Base-by-base conservation (phyloP, 192 early-diverging fungal genomes). In the Blastocladiella britannica region DNA sequence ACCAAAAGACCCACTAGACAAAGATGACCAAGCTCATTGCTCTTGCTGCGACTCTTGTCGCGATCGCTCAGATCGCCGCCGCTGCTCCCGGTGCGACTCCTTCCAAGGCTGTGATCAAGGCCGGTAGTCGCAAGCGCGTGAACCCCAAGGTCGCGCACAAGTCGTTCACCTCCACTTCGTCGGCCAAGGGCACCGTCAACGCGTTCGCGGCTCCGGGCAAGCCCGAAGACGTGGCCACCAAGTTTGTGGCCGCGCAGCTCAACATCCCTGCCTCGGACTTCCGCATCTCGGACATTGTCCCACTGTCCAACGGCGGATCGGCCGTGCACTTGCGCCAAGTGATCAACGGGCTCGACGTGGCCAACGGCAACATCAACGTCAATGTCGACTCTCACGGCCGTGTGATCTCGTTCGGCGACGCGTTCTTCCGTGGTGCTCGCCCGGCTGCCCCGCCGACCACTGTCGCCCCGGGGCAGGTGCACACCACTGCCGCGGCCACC, bases 321-420 rank as follows among this genome's bases (percentile, higher is more conserved):
- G 89, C 92, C 64, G 82, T 92, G 9, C 84, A 92, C 63, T 60
- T 87, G 12, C 79, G 81, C 51, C 91, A 95, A 61, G 57, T 71
- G 6, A 61, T 78, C 31, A 60, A 84, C 56, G 88, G 82, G 9
- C 51, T 87, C 5, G 73, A 78, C 57, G 78, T 95, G 9, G 65
- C 76, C 25, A 95, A 92, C 65, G 85, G 78, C 43, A 81, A 91
- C 62, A 86, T 84, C 52, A 89, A 86, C 62, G 68, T 88, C 66
- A 90, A 95, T 60, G 66, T 92, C 37, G 67, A 73, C 15, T 47
- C 15, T 4, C 37, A 58, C 20, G 63, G 63, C 43, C 28, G 43
- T 43, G 55, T 76, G 47, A 55, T 73, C 24, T 68, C 65, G 23
- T 69, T 67, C 43, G 37, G 37, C 15, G 37, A 47, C 37, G n/a